Evolutionary conservation across 305 asterid genomes (phyloP).

Genomic region (Rubia tinctorum): DNA sequence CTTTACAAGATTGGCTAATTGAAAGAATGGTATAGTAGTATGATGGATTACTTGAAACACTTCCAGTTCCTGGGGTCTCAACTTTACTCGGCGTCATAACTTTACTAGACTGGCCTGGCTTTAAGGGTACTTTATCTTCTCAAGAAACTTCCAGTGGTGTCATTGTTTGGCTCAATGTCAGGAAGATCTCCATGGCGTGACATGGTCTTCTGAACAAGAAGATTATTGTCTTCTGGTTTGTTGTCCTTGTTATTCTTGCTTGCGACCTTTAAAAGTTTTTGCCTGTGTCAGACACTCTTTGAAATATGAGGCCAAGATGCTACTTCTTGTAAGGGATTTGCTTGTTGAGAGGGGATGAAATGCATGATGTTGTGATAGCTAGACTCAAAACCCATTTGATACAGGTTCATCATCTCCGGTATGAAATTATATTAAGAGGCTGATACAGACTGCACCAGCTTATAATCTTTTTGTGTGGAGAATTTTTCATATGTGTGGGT

Average conservation of each 20-base stretch:
- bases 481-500: too few species aligned
- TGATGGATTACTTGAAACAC: constrained; percentile 39
- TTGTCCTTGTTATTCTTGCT: constrained; percentile 84
- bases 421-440: too few species aligned
- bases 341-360: too few species aligned
- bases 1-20: background rate
- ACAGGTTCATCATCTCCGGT: too few species aligned
- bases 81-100: too few species aligned
- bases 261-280: constrained; percentile 68
- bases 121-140: too few species aligned
- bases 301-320: constrained; percentile 92
- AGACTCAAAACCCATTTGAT: too few species aligned
- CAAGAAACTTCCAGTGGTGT: background rate
- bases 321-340: too few species aligned
- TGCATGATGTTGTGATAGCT: too few species aligned
- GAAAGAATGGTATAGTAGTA: constrained; percentile 46
- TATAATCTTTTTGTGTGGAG: too few species aligned
- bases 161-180: constrained; percentile 66
- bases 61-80: constrained; percentile 51
- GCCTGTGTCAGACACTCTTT: constrained; percentile 71
- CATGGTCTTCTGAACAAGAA: constrained; percentile 78
- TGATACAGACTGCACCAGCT: too few species aligned
- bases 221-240: constrained; percentile 75
- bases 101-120: too few species aligned
- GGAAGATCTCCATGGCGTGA: constrained; percentile 61